A percentile compares a stretch with the other conserved stretches of the same genome.
These are phyloP conservation scores for Petunia axillaris DNA, from an alignment of 257 asterid species.

Conservation along the genomic window DNA sequence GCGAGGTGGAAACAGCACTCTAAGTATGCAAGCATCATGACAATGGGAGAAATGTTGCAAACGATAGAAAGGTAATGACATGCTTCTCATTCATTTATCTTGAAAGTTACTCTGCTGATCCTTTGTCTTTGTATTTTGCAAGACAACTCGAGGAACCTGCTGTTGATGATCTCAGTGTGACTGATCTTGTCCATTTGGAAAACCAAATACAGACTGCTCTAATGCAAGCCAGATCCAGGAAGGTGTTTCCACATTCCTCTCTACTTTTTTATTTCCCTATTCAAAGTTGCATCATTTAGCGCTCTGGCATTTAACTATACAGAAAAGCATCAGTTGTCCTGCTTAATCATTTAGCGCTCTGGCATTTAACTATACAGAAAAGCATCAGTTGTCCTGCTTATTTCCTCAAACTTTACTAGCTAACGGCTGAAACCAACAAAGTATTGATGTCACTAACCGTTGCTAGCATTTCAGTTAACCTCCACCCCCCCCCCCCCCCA, in stretches of 20 bases:
- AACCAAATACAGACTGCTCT: not conserved
- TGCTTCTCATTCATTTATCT: not conserved
- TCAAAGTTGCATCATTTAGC: not conserved
- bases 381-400: not conserved
- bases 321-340: not conserved
- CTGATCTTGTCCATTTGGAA: constrained; percentile 22
- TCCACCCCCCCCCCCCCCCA: no score
- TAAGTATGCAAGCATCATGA: no score
- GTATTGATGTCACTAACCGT: not conserved
- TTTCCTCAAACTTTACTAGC: not conserved
- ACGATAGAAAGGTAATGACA: no score
- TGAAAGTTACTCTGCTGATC: not conserved
- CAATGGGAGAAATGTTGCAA: no score
- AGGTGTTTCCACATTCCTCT: not conserved
- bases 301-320: not conserved
- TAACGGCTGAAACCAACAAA: not conserved
- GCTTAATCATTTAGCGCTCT: not conserved
- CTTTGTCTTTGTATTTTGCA: not conserved
- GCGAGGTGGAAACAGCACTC: no score
- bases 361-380: not conserved
- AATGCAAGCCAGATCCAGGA: constrained; percentile 5
- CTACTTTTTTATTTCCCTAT: not conserved
- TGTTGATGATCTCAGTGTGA: not conserved
- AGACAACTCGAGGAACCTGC: not conserved
- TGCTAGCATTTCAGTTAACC: no score